Percentiles rank a stretch among this genome's conserved stretches.
These are phyloP conservation scores for Mucor sp. DNA, from an alignment of 371 early-diverging fungal species.

Conservation along the genomic window DNA sequence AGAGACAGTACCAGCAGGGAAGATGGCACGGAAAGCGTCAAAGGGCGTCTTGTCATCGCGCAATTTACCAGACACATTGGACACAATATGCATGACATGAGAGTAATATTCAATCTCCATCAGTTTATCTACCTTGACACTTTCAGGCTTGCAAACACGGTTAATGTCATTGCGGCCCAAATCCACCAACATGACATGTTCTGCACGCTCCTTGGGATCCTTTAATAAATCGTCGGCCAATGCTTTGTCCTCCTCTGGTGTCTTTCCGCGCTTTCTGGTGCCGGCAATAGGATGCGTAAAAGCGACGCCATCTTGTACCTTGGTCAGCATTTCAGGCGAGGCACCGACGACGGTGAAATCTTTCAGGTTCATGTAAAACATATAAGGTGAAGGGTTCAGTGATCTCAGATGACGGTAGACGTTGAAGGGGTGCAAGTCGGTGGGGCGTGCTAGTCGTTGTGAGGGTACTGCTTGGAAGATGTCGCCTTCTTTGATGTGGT, in stretches of 20 bases:
- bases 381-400: slow-evolving; percentile 98
- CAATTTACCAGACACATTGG: slow-evolving; percentile 88
- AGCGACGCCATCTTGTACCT: slow-evolving; percentile 84
- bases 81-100: slow-evolving; percentile 98
- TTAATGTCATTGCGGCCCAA: slow-evolving; percentile 97
- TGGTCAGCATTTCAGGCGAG: slow-evolving; percentile 96
- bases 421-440: slow-evolving; percentile 94
- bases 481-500: slow-evolving; percentile 92
- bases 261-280: slow-evolving; percentile 88
- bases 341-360: slow-evolving; percentile 96
- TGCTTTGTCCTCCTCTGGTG: slow-evolving; percentile 78
- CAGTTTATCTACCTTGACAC: slow-evolving; percentile 91
- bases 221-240: slow-evolving; percentile 82
- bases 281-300: slow-evolving; percentile 97
- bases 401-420: slow-evolving; percentile 93
- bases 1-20: slow-evolving; percentile 97
- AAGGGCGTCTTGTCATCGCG: slow-evolving; percentile 87
- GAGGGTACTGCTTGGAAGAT: slow-evolving; percentile 97
- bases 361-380: slow-evolving; percentile 94
- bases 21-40: slow-evolving; percentile 95
- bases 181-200: slow-evolving; percentile 98
- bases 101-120: slow-evolving; percentile 96
- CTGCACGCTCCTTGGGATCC: slow-evolving; percentile 94
- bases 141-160: slow-evolving; percentile 89
- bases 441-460: slow-evolving; percentile 85